Evolutionary conservation across 176 grass and related monocot species (phyloP).

Genomic region (Avena insularis): DNA sequence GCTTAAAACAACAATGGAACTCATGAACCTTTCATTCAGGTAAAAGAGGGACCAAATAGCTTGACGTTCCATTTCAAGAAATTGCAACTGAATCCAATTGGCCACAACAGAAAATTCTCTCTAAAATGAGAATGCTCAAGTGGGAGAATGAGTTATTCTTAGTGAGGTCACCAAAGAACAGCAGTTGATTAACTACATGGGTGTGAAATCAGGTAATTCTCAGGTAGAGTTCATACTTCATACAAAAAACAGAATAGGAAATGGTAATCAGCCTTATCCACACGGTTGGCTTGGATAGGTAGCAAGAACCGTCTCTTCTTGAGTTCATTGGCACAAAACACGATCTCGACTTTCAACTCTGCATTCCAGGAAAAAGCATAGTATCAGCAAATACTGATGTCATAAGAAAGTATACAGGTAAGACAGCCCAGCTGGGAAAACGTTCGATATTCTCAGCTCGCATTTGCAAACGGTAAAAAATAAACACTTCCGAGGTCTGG

Average conservation of each 20-base stretch:
- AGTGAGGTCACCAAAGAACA: not conserved
- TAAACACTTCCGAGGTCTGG: not conserved
- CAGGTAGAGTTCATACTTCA: not conserved
- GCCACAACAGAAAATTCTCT: not conserved
- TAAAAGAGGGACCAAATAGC: not conserved
- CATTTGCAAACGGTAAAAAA: not conserved
- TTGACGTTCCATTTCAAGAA: not conserved
- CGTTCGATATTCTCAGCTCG: too few species aligned
- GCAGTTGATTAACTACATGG: not conserved
- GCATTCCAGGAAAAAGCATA: not conserved
- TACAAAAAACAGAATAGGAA: not conserved
- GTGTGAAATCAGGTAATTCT: too few species aligned
- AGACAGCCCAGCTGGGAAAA: not conserved
- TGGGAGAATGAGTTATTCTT: not conserved
- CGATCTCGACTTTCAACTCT: constrained; percentile 20
- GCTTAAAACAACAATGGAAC: not conserved
- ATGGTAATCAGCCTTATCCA: not conserved
- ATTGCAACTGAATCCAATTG: not conserved
- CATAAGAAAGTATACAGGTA: not conserved
- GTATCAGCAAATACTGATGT: not conserved
- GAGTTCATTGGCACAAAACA: not conserved
- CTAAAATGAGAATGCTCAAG: not conserved
- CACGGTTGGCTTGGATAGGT: not conserved
- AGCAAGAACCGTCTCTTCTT: not conserved
- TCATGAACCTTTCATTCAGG: not conserved